Base-by-base conservation (phyloP, 495 filamentous ascomycete species). In the Pseudomonodictys pantanalensis region DNA sequence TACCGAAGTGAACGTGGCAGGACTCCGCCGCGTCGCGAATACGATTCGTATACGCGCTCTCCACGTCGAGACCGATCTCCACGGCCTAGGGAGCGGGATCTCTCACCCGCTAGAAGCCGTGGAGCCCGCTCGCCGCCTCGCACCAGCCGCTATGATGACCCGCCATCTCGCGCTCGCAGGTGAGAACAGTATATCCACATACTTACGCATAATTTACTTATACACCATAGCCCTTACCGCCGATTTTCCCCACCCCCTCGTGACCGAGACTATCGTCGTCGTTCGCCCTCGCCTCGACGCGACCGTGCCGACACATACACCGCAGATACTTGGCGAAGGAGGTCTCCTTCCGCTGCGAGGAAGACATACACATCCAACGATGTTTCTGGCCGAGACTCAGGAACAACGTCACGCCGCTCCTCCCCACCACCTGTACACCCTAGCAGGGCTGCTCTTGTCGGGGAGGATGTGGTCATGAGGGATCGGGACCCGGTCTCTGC, bases 371-470 rank as follows among this genome's bases (percentile, higher is more conserved):
- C 52, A 25, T 60, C 56, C 23, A 69, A 64, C 26, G 69, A 68
- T 26, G 62, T 63, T 9, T 71, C 66, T 22, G 73, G 71, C 17
- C 43, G 67, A 28, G 65, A 67, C 15, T 75, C 72, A 11, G 65
- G 43, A 11, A 64, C 64, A 7, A 73, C 72, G 1, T 75, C 73
- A 9, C 65, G 75, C 9, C 67, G 68, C 3, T 76, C 74, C 0
- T 74, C 73, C 18, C 75, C 75, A 7, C 74, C 69, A 22, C 64
- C 59, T 5, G 65, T 72, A 7, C 71, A 77, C 54, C 70, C 70
- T 6, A 73, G 67, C 58, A 59, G 75, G 24, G 56, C 65, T 24
- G 64, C 62, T 7, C 52, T 68, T 4, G 43, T 69, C 17, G 18
- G 51, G 3, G 64, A 66, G 3, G 58, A 62, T 10, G 38, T 17